Percentiles rank a stretch among this genome's conserved stretches.
Conservation (phyloP, 306 rosid genomes). For the Cotoneaster glaucophyllus region DNA sequence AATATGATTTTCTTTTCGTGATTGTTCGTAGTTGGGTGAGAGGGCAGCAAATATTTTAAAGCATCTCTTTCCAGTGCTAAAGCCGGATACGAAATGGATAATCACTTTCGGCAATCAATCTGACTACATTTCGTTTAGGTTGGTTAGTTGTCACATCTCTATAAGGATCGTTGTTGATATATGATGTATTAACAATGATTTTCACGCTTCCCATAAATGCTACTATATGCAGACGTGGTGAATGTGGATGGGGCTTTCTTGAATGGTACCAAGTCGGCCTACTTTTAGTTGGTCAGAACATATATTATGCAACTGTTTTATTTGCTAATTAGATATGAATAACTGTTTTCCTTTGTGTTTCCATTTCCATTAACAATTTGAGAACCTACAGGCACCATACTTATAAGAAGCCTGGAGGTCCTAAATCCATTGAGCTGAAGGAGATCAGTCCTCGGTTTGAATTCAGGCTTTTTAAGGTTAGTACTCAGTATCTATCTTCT, state of each 20-base stretch:
- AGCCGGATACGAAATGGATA: conserved; percentile 78
- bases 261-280: too few species aligned
- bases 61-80: conserved; percentile 82
- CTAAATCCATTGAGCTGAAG: conserved; percentile 72
- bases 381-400: conserved; percentile 57
- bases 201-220: too few species aligned
- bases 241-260: too few species aligned
- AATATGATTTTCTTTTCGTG: conserved; percentile 8
- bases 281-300: too few species aligned
- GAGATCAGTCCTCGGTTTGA: conserved; percentile 96
- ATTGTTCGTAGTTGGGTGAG: conserved; percentile 60
- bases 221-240: too few species aligned
- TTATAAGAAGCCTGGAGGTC: conserved; percentile 67
- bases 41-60: conserved; percentile 74
- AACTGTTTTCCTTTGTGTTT: too few species aligned
- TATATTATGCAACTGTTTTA: too few species aligned
- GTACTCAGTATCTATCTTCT: background rate
- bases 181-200: too few species aligned
- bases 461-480: conserved; percentile 66
- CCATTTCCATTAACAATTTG: background rate
- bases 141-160: conserved; percentile 6
- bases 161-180: too few species aligned
- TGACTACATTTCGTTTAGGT: conserved; percentile 89
- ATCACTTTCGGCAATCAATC: conserved; percentile 69
- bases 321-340: too few species aligned